These are phyloP conservation scores for Vaccinium vitisidaea DNA, from an alignment of 148 eudicot genomes.

Conservation along the genomic window DNA sequence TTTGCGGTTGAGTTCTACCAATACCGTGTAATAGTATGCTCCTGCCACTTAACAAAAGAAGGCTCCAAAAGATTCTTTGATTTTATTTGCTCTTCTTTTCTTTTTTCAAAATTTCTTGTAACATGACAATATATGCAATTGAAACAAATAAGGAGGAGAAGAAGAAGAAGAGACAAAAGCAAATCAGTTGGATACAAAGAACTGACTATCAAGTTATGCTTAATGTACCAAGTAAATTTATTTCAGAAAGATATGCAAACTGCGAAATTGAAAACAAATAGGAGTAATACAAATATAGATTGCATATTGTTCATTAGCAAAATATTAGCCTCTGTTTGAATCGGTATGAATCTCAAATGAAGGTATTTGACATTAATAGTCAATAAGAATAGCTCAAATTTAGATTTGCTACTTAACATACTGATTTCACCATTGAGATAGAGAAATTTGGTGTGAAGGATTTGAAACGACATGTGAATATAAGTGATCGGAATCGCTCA, in stretches of 20 bases:
- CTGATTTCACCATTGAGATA: not conserved
- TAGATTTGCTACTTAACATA: not conserved
- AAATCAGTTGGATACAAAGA: not conserved
- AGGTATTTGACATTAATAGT: not conserved
- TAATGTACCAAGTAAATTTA: not conserved
- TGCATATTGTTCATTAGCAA: not conserved
- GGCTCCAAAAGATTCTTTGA: not conserved
- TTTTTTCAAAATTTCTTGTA: not conserved
- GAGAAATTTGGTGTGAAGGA: not conserved
- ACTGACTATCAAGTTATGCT: not conserved
- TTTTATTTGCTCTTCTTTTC: conserved; percentile 2
- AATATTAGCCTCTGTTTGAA: not conserved
- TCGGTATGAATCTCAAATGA: not conserved
- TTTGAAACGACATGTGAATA: not conserved
- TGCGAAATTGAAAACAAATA: not conserved
- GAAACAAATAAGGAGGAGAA: not conserved
- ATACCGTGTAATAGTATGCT: not conserved
- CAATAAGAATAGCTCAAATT: not conserved
- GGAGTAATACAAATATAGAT: not conserved
- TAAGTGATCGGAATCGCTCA: not conserved
- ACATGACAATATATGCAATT: not conserved
- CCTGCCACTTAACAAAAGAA: not conserved
- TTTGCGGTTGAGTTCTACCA: too few species aligned
- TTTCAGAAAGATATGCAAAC: not conserved
- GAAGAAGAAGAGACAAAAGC: not conserved